phyloP scores from a whole-genome alignment of 441 rosid genomes.

The Aquilaria agallochum region DNA sequence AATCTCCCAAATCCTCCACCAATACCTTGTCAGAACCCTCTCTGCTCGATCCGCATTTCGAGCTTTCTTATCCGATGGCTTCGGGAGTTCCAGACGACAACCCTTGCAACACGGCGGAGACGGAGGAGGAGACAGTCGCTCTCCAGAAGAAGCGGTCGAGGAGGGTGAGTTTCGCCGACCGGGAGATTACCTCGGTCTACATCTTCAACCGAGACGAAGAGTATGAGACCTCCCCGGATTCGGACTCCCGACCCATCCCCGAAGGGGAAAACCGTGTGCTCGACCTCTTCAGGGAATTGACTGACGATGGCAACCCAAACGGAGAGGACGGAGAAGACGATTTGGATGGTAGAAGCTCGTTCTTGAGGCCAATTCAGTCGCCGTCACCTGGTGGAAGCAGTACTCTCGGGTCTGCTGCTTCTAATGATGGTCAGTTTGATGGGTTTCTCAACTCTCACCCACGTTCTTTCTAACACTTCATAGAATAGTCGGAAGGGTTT shows the following conservation, averaged over 20 bases:
- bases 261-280: conserved; percentile 31
- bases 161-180: conserved; percentile 95
- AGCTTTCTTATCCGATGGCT: conserved; percentile 30
- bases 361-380: conserved; percentile 52
- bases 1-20: conserved; percentile 15
- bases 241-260: conserved; percentile 25
- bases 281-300: conserved; percentile 56
- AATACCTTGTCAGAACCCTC: neutral
- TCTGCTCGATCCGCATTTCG: conserved; percentile 9
- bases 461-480: no score
- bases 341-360: conserved; percentile 32
- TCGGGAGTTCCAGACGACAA: conserved; percentile 41
- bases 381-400: conserved; percentile 80
- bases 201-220: conserved; percentile 88
- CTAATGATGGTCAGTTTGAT: conserved; percentile 53
- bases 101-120: conserved; percentile 41
- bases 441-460: neutral
- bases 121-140: conserved; percentile 72
- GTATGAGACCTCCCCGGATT: conserved; percentile 53
- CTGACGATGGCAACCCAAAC: conserved; percentile 47
- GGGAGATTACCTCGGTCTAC: conserved; percentile 87
- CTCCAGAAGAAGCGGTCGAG: conserved; percentile 61
- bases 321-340: conserved; percentile 35
- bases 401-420: conserved; percentile 58
- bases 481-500: no score